Percentiles rank a stretch among this genome's conserved stretches.
Conservation (phyloP, 345 rosid genomes). For the Gossypium sturtianum region DNA sequence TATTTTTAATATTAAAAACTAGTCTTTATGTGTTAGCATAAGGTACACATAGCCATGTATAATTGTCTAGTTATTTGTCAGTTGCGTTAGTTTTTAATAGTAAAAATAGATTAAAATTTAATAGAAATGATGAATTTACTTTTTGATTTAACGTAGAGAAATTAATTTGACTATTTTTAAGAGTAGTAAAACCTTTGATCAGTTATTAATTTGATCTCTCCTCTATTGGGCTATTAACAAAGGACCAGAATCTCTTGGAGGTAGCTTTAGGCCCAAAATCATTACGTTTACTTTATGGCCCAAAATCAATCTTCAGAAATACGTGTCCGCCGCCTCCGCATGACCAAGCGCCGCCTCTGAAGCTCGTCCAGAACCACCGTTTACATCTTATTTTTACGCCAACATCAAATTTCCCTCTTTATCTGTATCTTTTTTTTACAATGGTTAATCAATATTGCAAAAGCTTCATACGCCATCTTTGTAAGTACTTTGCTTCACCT, state of each 20-base stretch:
- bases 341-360: neutral
- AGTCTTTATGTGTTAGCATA: too few species aligned
- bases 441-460: neutral
- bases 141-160: fast-evolving
- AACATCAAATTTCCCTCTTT: neutral
- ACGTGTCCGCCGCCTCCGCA: neutral
- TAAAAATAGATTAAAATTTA: too few species aligned
- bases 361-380: neutral
- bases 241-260: too few species aligned
- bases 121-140: too few species aligned
- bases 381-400: neutral
- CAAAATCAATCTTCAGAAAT: neutral
- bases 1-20: too few species aligned
- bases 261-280: neutral
- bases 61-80: too few species aligned
- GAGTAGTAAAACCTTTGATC: too few species aligned
- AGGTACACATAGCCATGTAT: too few species aligned
- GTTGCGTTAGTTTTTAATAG: fast-evolving
- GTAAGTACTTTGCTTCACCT: constrained; percentile 3
- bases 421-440: neutral
- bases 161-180: too few species aligned
- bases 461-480: neutral
- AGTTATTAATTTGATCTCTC: too few species aligned
- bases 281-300: neutral
- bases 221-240: too few species aligned